Evolutionary conservation across 2,329 filamentous ascomycete genomes (phyloP), one percentile per base, ranked within the genome.

Genomic region (Talaromyces sp.): DNA sequence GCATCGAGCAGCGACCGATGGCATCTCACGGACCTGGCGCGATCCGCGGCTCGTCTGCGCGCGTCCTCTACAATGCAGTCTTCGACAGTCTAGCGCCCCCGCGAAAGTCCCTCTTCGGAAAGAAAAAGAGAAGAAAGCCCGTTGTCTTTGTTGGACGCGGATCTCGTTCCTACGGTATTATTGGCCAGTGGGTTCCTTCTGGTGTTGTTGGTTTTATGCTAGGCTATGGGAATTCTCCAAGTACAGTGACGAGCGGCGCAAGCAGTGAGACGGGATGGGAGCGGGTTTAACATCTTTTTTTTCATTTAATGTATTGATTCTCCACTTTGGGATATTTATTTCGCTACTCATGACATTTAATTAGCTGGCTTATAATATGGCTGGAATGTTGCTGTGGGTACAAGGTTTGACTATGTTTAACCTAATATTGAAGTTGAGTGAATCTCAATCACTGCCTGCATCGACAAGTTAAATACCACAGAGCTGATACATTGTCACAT

Each of bases 201-300:
- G 83, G 87, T 2, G 73, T 97, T 17, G 89, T 98, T n/a, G 88
- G 87, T 1, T 95, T 91, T 90, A 96, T 98, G 90, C 89, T 98
- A 85, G 92, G 92, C 11, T 53, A 58, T 27, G 57, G 61, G 7
- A 60, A 32, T 49, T 84, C 93, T 62, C 81, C 87, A 63, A 59
- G 19, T 7, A 39, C 56, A 52, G 52, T 64, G 19, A 69, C 69
- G 39, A 75, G 72, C 60, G 68, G 66, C 32, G 69, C 68, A 47
- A 70, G 70, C 61, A 75, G 73, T 60, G 73, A 76, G 62, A 71
- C 66, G 25, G 70, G 67, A 59, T 77, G 74, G 72, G 73, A 75
- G 55, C 71, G 70, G 39, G 65, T 75, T 7, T 73, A 65, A 65
- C 1, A 17, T 19, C 3, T n/a, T 39, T 33, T 33, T 36, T 13